Evolutionary conservation across 495 filamentous ascomycete genomes (phyloP).

Genomic region (Pyronema omphalodes): DNA sequence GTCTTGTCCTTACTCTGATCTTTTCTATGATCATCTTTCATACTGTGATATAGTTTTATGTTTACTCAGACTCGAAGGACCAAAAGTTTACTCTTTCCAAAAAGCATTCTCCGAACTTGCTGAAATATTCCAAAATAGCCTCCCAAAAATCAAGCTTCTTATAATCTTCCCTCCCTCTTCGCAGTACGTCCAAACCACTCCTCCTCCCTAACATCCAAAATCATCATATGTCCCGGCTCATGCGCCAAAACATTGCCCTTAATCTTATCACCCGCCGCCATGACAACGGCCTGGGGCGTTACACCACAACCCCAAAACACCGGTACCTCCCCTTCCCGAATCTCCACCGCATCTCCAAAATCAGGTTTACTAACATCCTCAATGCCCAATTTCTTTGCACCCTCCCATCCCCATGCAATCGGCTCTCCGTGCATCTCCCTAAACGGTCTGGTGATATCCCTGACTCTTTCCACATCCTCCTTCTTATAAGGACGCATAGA

Average conservation of each 20-base stretch:
- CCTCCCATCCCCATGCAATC: conserved; percentile 41
- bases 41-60: too few relatives aligned
- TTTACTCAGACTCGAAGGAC: too few relatives aligned
- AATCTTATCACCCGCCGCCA: conserved; percentile 28
- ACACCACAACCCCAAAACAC: conserved; percentile 44
- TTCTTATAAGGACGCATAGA: conserved; percentile 36
- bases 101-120: too few relatives aligned
- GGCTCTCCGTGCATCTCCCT: conserved; percentile 38
- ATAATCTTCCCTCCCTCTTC: too few relatives aligned
- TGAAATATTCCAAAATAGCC: too few relatives aligned
- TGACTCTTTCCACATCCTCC: conserved; percentile 30
- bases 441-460: conserved; percentile 32
- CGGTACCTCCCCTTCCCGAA: conserved; percentile 30
- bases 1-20: too few relatives aligned
- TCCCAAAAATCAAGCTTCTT: too few relatives aligned
- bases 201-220: conserved; percentile 29
- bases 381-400: conserved; percentile 30
- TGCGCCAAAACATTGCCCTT: conserved; percentile 35
- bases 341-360: conserved; percentile 19
- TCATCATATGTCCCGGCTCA: conserved; percentile 38
- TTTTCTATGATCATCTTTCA: too few relatives aligned
- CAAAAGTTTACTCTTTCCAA: too few relatives aligned
- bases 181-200: conserved; percentile 9
- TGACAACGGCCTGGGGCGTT: conserved; percentile 39
- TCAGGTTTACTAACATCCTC: conserved; percentile 22